phyloP scores from a whole-genome alignment of 2,329 filamentous ascomycete genomes.

The Fusarium sp. region DNA sequence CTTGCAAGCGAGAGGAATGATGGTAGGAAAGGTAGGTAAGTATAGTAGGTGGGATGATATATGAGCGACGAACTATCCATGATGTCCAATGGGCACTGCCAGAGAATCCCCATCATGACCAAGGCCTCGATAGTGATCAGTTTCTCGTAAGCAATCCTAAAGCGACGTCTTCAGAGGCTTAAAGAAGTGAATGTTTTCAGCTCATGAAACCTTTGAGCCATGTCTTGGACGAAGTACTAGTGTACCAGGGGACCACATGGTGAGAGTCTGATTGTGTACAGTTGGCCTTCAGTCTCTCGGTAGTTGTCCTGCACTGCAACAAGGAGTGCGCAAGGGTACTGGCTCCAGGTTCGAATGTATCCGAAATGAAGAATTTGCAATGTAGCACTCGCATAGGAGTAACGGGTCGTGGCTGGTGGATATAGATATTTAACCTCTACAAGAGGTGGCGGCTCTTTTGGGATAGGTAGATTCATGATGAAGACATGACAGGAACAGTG shows the following conservation, averaged over 20 bases:
- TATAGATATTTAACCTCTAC: not conserved
- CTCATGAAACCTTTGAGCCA: slow-evolving; percentile 9
- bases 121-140: not conserved
- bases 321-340: not conserved
- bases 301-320: slow-evolving; percentile 22
- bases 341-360: slow-evolving; percentile 6
- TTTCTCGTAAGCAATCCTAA: not conserved
- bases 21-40: not conserved
- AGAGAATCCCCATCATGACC: not conserved
- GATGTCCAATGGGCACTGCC: not conserved
- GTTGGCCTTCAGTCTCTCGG: slow-evolving; percentile 10
- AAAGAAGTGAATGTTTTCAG: not conserved
- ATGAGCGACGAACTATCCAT: slow-evolving; percentile 7
- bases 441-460: not conserved
- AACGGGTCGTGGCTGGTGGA: slow-evolving; percentile 4
- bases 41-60: slow-evolving; percentile 6
- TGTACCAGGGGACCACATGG: slow-evolving; percentile 32
- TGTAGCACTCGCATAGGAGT: slow-evolving; percentile 27
- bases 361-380: not conserved
- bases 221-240: slow-evolving; percentile 35
- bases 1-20: slow-evolving; percentile 9
- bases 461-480: not conserved
- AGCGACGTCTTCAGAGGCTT: not conserved
- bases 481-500: not conserved
- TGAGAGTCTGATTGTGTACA: slow-evolving; percentile 17